These are phyloP conservation scores for Pseudogymnoascus sp. DNA, from an alignment of 2,329 filamentous ascomycete species.

Conservation along the genomic window DNA sequence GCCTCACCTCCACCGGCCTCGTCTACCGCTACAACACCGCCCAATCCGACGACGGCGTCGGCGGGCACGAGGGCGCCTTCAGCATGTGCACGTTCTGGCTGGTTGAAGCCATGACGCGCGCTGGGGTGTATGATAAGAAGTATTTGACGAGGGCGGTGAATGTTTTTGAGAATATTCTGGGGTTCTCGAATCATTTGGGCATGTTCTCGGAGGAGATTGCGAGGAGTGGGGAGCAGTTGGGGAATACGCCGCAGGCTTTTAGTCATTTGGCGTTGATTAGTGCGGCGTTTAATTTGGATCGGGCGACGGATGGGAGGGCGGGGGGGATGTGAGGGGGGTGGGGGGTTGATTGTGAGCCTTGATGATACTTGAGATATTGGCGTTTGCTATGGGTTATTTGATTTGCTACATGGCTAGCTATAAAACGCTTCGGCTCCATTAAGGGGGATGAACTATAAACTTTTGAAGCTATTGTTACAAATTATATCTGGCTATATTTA, in stretches of 20 bases:
- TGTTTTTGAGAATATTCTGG: constrained; percentile 70
- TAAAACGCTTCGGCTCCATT: not conserved
- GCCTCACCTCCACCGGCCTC: constrained; percentile 64
- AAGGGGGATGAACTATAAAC: not conserved
- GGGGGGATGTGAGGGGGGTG: not conserved
- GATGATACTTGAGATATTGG: not conserved
- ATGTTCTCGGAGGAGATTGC: constrained; percentile 79
- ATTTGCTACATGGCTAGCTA: not conserved
- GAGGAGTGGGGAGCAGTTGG: constrained; percentile 65
- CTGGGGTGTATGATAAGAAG: constrained; percentile 55
- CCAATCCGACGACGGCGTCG: constrained; percentile 63
- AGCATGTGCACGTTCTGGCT: constrained; percentile 81
- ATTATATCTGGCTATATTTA: too few relatives aligned
- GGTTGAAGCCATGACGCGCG: constrained; percentile 67
- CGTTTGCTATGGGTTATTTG: not conserved
- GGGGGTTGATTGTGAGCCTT: not conserved
- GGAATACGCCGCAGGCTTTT: constrained; percentile 73
- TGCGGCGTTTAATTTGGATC: constrained; percentile 68
- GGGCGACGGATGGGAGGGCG: constrained; percentile 29
- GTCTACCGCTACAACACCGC: constrained; percentile 69
- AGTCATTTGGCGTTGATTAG: constrained; percentile 69
- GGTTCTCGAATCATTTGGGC: constrained; percentile 66
- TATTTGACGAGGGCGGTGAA: constrained; percentile 56
- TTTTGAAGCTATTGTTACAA: not conserved
- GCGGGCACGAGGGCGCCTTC: constrained; percentile 67